Base-by-base conservation (phyloP, 164 flowering plant species). In the Umbilicus rupestris region DNA sequence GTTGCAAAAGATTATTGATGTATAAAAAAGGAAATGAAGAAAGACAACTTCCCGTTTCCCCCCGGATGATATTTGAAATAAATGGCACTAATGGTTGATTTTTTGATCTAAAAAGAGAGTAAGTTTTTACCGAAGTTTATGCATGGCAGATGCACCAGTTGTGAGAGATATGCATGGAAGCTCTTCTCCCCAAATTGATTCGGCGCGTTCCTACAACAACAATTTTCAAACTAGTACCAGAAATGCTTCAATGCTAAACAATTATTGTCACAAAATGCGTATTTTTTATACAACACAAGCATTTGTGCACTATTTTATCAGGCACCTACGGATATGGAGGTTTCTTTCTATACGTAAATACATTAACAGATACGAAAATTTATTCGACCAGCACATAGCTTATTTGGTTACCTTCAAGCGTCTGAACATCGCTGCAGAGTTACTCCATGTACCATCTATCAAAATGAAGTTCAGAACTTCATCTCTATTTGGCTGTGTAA, bases 361-460 rank as follows among this genome's bases (percentile, higher is more conserved):
- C 24, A 52, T 7, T 68, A 39, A 60, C 66, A 14, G 15, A 11
- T n/a, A n/a, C n/a, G n/a, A n/a, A n/a, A n/a, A n/a, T n/a, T n/a
- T n/a, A n/a, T n/a, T n/a, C n/a, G n/a, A n/a, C n/a, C n/a, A n/a
- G n/a, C n/a, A n/a, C n/a, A n/a, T n/a, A n/a, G n/a, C n/a, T n/a
- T 15, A 19, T 14, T 24, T 49, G 57, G 26, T 22, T 75, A 94
- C 97, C 97, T 94, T 85, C 78, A 94, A 79, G 65, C 97, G 97
- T 68, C 76, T 85, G 78, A 91, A 80, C 96, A 94, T 94, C 73
- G 99, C 93, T 68, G 82, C 85, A 45, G 99, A 91, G 67, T 87
- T 89, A 75, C 76, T 94, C 99, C 99, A 94, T 35, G 97, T 91
- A 28, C 97, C 99, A 78, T 94, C 99, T 73, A 94, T 77, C 73